Evolutionary conservation across 1,139 yeast genomes (phyloP), one percentile per base, ranked within the genome.

Genomic region (Chernovozyma sophiae-reginae): DNA sequence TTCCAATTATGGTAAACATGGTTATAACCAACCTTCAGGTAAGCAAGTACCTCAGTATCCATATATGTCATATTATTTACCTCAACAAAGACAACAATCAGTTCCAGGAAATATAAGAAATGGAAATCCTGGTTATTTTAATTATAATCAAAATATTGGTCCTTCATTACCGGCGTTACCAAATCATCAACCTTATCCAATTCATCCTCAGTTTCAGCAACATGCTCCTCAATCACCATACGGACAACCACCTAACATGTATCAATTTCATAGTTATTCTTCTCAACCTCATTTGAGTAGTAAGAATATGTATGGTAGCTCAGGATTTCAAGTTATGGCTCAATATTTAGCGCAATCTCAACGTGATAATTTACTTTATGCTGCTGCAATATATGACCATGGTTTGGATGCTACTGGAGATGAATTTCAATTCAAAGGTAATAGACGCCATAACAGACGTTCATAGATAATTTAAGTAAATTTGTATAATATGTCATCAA

Each of bases 311-410:
- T 58, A 53, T 42, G 58, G 73, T 2, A 68, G 77, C 11, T 76
- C 82, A 6, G 89, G 89, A 3, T 77, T 85, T 1, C 85, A 80
- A 48, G 86, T 82, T 6, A 79, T 83, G 85, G 83, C 86, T 0
- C 89, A 82, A 52, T 83, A 81, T 51, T 64, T 83, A 47, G 86
- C 86, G 12, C 82, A 79, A 52, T 66, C 82, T 8, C 89, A 81
- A 50, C 81, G 77, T 42, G 82, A 78, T 35, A 74, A 70, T 35
- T 59, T 75, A 52, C 57, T 77, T 47, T 80, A 78, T 52, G 80
- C 80, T 4, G 76, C 81, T 2, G 69, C 70, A 41, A 65, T 76
- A 26, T 51, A 74, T 32, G 43, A 47, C 29, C 53, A 56, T 39
- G 50, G 52, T 19, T 52, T 49, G 18, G 56, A 44, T 12, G 13